These are phyloP conservation scores for Drechmeria coniospora DNA, from an alignment of 2,329 filamentous ascomycete genomes.

Conservation along the genomic window DNA sequence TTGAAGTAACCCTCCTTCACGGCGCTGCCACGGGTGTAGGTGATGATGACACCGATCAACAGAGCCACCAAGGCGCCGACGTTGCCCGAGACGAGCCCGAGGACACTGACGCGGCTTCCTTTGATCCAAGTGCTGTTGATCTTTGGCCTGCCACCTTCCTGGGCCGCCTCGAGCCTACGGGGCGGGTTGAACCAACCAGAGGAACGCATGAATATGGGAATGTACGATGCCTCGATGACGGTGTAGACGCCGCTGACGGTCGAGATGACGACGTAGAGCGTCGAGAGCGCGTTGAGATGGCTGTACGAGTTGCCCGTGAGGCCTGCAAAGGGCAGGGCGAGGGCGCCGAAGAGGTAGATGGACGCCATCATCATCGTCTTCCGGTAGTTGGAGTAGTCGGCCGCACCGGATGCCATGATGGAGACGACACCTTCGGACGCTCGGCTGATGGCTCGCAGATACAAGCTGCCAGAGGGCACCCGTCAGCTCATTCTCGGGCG, in stretches of 20 bases:
- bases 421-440: slow-evolving; percentile 7
- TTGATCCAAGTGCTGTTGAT: slow-evolving; percentile 5
- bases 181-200: slow-evolving; percentile 4
- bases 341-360: slow-evolving; percentile 7
- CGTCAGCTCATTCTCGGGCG: too few species aligned
- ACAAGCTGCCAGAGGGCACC: too few species aligned
- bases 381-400: slow-evolving; percentile 8
- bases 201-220: slow-evolving; percentile 9
- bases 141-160: too few species aligned
- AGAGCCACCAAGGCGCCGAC: slow-evolving; percentile 7
- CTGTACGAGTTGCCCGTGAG: slow-evolving; percentile 6
- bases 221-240: slow-evolving; percentile 7
- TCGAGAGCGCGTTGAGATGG: slow-evolving; percentile 6
- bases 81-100: slow-evolving; percentile 6
- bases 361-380: slow-evolving; percentile 9
- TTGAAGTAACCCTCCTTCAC: slow-evolving; percentile 8
- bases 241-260: slow-evolving; percentile 7
- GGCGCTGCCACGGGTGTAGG: slow-evolving; percentile 6
- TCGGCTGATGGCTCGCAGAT: slow-evolving; percentile 7
- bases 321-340: slow-evolving; percentile 7
- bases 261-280: slow-evolving; percentile 5
- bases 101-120: slow-evolving; percentile 7
- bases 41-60: slow-evolving; percentile 8
- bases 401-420: slow-evolving; percentile 6
- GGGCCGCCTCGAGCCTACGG: slow-evolving; percentile 2